Conservation (phyloP, 2,329 filamentous ascomycete species). For the Colletotrichum sublineola region DNA sequence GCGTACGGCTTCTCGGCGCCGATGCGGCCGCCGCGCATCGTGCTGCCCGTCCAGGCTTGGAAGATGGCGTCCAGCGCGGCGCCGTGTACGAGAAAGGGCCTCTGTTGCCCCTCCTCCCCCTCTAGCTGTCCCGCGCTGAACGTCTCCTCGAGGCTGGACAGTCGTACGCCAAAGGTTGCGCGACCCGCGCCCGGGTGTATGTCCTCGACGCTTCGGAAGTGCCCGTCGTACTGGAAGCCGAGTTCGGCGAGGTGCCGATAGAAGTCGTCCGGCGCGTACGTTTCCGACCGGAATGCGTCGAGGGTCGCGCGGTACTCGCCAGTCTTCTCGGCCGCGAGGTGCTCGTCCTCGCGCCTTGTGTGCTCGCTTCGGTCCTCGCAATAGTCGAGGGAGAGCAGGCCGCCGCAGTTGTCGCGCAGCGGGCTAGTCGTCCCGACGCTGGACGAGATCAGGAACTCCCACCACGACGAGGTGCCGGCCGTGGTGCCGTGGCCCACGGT, state of each 20-base stretch:
- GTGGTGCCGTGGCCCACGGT: slow-evolving; percentile 33
- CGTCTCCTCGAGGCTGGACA: slow-evolving; percentile 7
- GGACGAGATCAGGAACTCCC: slow-evolving; percentile 24
- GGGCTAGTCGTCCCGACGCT: slow-evolving; percentile 1
- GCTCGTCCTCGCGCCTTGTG: not conserved
- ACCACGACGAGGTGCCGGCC: not conserved
- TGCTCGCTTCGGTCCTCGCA: not conserved
- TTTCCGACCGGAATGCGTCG: no score
- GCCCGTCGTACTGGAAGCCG: slow-evolving; percentile 5
- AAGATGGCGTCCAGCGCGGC: slow-evolving; percentile 12
- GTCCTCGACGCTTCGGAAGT: slow-evolving; percentile 11
- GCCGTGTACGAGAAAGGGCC: slow-evolving; percentile 10
- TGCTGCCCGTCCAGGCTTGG: not conserved
- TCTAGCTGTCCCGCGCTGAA: slow-evolving; percentile 6
- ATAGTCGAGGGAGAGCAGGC: not conserved
- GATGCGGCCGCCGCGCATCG: not conserved
- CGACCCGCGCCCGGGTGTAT: slow-evolving; percentile 5
- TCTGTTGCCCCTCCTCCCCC: not conserved
- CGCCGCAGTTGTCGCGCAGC: slow-evolving; percentile 1
- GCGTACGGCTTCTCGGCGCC: not conserved
- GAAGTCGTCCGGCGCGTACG: slow-evolving; percentile 9
- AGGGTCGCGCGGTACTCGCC: no score
- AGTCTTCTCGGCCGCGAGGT: no score
- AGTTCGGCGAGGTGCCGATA: slow-evolving; percentile 8
- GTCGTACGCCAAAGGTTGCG: not conserved